Conservation (phyloP, 192 early-diverging fungal genomes). For the Backusella tuberculispora region DNA sequence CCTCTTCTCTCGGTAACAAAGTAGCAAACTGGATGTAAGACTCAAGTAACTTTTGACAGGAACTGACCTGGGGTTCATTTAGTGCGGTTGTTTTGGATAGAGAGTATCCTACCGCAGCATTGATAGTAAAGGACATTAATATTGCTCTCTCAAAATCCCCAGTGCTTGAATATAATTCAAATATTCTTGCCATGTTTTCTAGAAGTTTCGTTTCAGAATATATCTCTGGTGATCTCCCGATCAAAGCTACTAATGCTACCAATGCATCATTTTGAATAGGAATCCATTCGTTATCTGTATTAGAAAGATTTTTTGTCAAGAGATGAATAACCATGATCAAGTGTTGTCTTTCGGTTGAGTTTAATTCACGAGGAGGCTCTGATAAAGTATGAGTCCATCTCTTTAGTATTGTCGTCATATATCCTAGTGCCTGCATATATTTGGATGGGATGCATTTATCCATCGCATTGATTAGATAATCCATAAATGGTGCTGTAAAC, state of each 20-base stretch:
- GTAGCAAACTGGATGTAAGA: neutral
- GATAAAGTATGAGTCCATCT: neutral
- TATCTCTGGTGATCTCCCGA: neutral
- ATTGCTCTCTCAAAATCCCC: no score
- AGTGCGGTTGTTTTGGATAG: neutral
- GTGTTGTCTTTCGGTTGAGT: neutral
- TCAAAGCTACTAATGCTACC: neutral
- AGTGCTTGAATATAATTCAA: neutral
- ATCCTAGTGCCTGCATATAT: neutral
- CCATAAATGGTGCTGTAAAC: neutral
- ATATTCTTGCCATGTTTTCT: neutral
- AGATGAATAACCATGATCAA: neutral
- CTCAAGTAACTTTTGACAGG: neutral
- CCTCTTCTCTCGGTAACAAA: neutral
- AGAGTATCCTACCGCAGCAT: neutral
- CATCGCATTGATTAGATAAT: neutral
- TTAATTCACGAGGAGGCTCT: neutral
- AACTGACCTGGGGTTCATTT: neutral
- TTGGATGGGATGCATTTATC: neutral
- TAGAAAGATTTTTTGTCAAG: neutral
- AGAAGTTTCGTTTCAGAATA: neutral
- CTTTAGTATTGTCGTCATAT: neutral
- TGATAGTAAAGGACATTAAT: neutral
- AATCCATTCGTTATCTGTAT: neutral
- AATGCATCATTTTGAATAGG: neutral